Base-by-base conservation (phyloP, 2,329 filamentous ascomycete species). In the Botrytis aclada region DNA sequence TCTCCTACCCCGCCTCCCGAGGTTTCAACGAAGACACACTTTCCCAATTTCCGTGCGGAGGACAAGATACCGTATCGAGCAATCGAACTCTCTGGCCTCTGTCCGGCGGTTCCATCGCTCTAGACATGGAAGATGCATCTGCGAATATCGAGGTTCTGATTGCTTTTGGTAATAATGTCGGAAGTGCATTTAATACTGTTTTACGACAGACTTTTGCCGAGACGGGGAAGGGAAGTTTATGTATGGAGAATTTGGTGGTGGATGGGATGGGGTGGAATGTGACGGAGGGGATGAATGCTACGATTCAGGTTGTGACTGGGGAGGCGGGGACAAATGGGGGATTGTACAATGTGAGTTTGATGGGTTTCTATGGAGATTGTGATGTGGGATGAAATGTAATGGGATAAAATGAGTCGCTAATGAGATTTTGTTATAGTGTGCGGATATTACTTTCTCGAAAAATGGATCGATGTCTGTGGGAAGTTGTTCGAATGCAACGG, bases 241-340 rank as follows among this genome's bases (percentile, higher is more conserved):
- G 92, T 82, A 79, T 94, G 43, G 87, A 88, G 16, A 81, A 85
- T 74, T 82, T 94, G 22, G 80, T 82, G 43, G 81, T 92, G 22
- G 18, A 6, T 39, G n/a, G n/a, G 10, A 4, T 79, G 16, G 83
- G 82, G 6, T 75, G 88, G 32, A 76, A 76, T 58, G 84, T 86
- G 69, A 82, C 81, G 34, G 88, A 92, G 39, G 92, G 92, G 62
- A 86, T 87, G 76, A 85, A 87, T 66, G 92, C 87, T 18, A 91
- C 89, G 20, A 84, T 95, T 72, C 92, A 94, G 83, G 88, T 94
- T 69, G 85, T 94, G 54, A 91, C 89, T 4, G 85, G 89, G n/a
- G 25, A 61, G 69, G 89, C 88, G 45, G 85, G 88, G 56, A 84
- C 84, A 4, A 86, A 84, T 39, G 86, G 86, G 39, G 89, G 91